Evolutionary conservation across 106 monocot species (phyloP), one percentile per base, ranked within the genome.

Genomic region (Acanthochlamys bracteata): DNA sequence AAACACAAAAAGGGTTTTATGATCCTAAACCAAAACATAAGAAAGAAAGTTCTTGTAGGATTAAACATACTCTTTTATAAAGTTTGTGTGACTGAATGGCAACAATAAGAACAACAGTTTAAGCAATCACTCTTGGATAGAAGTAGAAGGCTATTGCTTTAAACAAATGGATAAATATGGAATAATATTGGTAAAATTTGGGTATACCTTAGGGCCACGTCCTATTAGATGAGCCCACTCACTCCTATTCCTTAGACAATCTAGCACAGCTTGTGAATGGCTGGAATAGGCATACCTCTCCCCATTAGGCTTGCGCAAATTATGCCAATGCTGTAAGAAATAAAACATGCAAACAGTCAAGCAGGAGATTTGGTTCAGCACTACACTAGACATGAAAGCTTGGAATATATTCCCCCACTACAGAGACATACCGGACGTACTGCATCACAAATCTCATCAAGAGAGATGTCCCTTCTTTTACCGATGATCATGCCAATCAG

Each of bases 211-310:
- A 0, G 90, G 70, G 16, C 71, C 83, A 21, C 74, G 78, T 42
- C 74, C 87, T 61, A 96, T 76, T 39, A 96, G 84, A 85, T 88
- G 84, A 69, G 90, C 84, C 90, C 90, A 96, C 64, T 96, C 82
- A 64, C 60, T 85, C 62, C 83, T 78, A 54, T 85, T 91, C 59
- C 85, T 84, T 70, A 91, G 61, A 58, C 82, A 88, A 54, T 96
- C 96, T 39, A 85, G 78, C 69, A 96, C 84, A 11, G 88, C 96
- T 53, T 85, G 83, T 19, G 74, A 71, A 64, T 84, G 88, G 69
- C 80, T 96, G 13, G 88, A 73, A 80, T 96, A 90, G 33, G 86
- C 80, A 79, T 80, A 85, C 10, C 80, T 72, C 42, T 88, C 86
- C 14, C 84, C 91, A 70, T 88, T 91, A 22, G 84, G 83, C 63